Percentiles rank a stretch among this genome's conserved stretches.
These are phyloP conservation scores for Lyophyllum semitale DNA, from an alignment of 768 basidiomycete genomes.

Conservation along the genomic window DNA sequence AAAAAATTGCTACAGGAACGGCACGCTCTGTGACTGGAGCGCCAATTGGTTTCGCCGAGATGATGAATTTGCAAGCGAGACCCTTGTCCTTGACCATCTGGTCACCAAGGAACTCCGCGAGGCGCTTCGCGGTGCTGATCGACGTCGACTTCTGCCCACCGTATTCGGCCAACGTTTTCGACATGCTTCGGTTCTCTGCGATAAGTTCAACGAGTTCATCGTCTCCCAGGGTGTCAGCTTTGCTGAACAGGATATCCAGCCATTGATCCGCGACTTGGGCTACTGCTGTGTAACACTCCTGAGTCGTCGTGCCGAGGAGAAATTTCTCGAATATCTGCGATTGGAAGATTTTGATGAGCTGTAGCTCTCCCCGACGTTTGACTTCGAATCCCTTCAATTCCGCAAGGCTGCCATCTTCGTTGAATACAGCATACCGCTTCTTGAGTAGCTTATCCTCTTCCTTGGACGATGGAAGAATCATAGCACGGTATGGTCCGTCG, in stretches of 20 bases:
- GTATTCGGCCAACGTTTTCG: constrained; percentile 94
- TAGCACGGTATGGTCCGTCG: constrained; percentile 97
- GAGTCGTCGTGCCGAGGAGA: constrained; percentile 86
- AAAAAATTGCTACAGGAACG: constrained; percentile 96
- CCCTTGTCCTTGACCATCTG: constrained; percentile 99
- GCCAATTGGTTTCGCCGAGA: constrained; percentile 89
- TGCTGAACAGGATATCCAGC: constrained; percentile 93
- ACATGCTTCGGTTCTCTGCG: constrained; percentile 98
- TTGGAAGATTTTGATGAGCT: constrained; percentile 99
- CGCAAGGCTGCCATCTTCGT: constrained; percentile 95
- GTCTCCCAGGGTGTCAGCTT: constrained; percentile 81
- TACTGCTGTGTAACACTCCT: constrained; percentile 95
- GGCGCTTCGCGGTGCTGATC: constrained; percentile 91
- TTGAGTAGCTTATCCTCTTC: constrained; percentile 98
- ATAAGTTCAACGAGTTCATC: constrained; percentile 97
- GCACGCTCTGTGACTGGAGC: constrained; percentile 97
- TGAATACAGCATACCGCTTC: constrained; percentile 99
- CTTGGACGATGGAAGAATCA: constrained; percentile 98
- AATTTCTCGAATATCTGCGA: constrained; percentile 98
- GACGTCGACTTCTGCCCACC: constrained; percentile 97
- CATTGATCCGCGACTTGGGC: constrained; percentile 94
- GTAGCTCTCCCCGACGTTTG: constrained; percentile 95
- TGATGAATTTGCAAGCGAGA: constrained; percentile 98
- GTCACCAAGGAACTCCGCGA: constrained; percentile 96
- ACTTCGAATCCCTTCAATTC: constrained; percentile 99